Conservation (phyloP, 1,139 yeast genomes). For the Sugiyamaella paludigena region DNA sequence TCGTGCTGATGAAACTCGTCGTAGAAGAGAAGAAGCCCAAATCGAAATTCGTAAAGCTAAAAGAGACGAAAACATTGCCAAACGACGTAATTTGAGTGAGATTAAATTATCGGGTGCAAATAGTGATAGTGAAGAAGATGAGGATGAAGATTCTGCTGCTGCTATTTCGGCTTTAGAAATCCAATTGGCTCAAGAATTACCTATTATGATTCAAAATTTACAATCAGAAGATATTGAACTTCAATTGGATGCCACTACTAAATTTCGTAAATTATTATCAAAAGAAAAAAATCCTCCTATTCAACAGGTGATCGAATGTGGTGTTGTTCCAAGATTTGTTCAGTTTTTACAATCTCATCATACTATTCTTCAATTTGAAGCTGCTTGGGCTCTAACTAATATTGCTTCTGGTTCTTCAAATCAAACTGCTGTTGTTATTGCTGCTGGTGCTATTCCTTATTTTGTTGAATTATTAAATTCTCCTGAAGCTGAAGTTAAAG, state of each 20-base stretch:
- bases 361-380: conserved; percentile 90
- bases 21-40: conserved; percentile 97
- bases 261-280: conserved; percentile 88
- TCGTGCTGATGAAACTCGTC: conserved; percentile 92
- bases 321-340: conserved; percentile 89
- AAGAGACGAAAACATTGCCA: conserved; percentile 90
- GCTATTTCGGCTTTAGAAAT: neutral
- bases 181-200: conserved; percentile 64
- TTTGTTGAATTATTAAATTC: conserved; percentile 81
- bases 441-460: conserved; percentile 88
- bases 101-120: conserved; percentile 45
- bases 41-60: conserved; percentile 95
- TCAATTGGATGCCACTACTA: conserved; percentile 85
- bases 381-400: conserved; percentile 98
- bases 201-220: conserved; percentile 80
- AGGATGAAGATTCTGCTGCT: conserved; percentile 29
- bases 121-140: conserved; percentile 48
- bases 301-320: conserved; percentile 85
- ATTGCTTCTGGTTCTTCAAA: conserved; percentile 94
- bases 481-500: conserved; percentile 85
- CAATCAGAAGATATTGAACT: conserved; percentile 73
- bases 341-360: conserved; percentile 76
- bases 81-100: conserved; percentile 74
- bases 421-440: conserved; percentile 88
- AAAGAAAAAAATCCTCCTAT: conserved; percentile 98